These are phyloP conservation scores for Limnomonas spitsbergensis DNA, from an alignment of 139 green algal species.

Conservation along the genomic window DNA sequence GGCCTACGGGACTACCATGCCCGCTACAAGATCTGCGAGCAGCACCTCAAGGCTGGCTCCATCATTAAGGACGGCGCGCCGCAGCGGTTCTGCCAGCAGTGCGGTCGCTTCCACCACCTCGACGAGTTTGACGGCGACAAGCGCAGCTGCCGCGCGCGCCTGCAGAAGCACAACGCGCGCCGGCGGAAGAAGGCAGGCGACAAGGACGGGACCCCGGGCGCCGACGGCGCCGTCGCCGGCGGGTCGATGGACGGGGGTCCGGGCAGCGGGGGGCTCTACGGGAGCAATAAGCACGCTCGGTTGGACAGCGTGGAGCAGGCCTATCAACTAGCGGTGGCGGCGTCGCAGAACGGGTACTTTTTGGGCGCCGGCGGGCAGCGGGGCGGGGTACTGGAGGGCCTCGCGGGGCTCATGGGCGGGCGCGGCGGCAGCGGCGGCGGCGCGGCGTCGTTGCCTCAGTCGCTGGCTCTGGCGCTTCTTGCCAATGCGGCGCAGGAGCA, in stretches of 20 bases:
- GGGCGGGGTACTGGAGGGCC: not conserved
- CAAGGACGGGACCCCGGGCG: not conserved
- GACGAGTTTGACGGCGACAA: constrained; percentile 78
- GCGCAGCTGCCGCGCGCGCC: constrained; percentile 67
- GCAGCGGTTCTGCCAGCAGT: constrained; percentile 84
- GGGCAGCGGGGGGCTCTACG: not conserved
- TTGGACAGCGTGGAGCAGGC: not conserved
- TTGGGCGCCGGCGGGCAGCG: not conserved
- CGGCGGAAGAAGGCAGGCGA: constrained; percentile 33
- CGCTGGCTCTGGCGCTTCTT: not conserved
- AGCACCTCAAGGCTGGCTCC: constrained; percentile 51
- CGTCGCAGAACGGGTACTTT: not conserved
- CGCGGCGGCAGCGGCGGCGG: not conserved
- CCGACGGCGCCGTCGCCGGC: not conserved
- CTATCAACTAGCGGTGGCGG: not conserved
- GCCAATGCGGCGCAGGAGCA: not conserved
- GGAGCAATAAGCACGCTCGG: not conserved
- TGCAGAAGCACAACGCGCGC: constrained; percentile 68
- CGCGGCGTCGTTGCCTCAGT: not conserved
- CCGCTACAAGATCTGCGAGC: constrained; percentile 72
- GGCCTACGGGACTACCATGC: constrained; percentile 61
- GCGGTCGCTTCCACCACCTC: constrained; percentile 77
- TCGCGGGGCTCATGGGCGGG: not conserved
- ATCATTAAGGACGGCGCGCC: constrained; percentile 54
- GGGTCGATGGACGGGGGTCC: not conserved